phyloP scores from a whole-genome alignment of 345 rosid genomes.

The Eucalyptus grandis region DNA sequence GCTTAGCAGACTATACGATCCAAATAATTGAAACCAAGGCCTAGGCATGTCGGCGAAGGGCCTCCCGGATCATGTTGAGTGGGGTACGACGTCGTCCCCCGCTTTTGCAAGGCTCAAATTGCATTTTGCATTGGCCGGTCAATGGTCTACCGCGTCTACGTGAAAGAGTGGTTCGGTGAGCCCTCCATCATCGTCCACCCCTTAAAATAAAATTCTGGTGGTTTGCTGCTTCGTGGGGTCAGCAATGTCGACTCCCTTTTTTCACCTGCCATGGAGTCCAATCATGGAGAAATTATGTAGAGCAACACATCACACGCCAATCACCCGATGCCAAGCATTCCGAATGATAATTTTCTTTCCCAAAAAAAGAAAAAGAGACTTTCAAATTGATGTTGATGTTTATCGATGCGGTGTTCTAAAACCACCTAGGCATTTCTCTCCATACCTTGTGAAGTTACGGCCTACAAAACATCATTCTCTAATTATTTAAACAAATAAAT shows the following conservation, averaged over 20 bases:
- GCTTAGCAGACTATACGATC: neutral
- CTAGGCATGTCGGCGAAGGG: neutral
- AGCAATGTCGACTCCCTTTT: neutral
- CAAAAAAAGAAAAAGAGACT: neutral
- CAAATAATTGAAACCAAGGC: neutral
- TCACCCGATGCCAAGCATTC: neutral
- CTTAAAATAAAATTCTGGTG: neutral
- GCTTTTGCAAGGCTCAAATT: neutral
- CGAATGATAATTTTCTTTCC: neutral
- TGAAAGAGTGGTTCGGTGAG: neutral
- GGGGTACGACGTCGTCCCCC: neutral
- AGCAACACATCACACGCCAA: neutral
- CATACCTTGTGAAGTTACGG: neutral
- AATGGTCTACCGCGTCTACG: neutral
- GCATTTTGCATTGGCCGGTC: neutral
- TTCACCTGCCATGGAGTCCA: neutral
- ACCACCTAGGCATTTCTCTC: neutral
- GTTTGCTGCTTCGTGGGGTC: neutral
- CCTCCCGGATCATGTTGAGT: neutral
- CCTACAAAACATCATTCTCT: neutral
- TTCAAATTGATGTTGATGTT: neutral
- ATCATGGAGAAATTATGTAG: neutral
- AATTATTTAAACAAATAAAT: neutral
- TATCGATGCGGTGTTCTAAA: neutral
- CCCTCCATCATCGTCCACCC: neutral